Evolutionary conservation across 2,329 filamentous ascomycete species (phyloP).

Genomic region (Cordyceps javanica): DNA sequence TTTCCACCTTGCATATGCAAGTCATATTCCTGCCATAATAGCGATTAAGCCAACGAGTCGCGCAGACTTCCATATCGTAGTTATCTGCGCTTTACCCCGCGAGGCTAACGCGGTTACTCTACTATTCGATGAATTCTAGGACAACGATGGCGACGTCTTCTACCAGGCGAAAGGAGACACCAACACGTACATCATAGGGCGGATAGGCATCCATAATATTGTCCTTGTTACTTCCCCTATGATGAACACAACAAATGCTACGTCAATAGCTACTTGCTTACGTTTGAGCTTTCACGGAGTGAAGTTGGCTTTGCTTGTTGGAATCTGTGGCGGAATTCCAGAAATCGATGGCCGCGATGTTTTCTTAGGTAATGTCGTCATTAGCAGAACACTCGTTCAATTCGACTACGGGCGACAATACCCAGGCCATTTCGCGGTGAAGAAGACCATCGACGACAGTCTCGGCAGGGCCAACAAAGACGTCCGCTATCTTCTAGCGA

Average conservation of each 20-base stretch:
- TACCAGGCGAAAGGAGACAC: slow-evolving; percentile 20
- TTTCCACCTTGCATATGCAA: no score
- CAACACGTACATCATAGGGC: slow-evolving; percentile 25
- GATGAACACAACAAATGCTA: slow-evolving; percentile 25
- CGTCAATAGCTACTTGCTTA: slow-evolving; percentile 22
- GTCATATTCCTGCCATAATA: background rate
- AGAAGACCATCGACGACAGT: slow-evolving; percentile 7
- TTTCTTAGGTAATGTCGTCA: slow-evolving; percentile 28
- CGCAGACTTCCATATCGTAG: slow-evolving; percentile 20
- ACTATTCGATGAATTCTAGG: slow-evolving; percentile 24
- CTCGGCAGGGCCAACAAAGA: no score
- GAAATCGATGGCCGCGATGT: slow-evolving; percentile 4
- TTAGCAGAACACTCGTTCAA: slow-evolving; percentile 24
- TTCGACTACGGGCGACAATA: slow-evolving; percentile 24
- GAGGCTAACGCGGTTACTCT: slow-evolving; percentile 21
- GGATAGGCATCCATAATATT: slow-evolving; percentile 22
- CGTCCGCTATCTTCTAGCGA: no score
- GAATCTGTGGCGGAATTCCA: slow-evolving; percentile 35
- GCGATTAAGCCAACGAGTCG: slow-evolving; percentile 1
- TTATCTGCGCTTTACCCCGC: slow-evolving; percentile 22
- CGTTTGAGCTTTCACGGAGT: slow-evolving; percentile 28
- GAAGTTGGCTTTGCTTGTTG: slow-evolving; percentile 30
- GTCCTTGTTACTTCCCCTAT: slow-evolving; percentile 23
- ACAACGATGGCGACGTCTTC: slow-evolving; percentile 16
- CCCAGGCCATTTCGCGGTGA: slow-evolving; percentile 20